phyloP scores from a whole-genome alignment of 371 early-diverging fungal species.

The Blastocladiella emersonii region DNA sequence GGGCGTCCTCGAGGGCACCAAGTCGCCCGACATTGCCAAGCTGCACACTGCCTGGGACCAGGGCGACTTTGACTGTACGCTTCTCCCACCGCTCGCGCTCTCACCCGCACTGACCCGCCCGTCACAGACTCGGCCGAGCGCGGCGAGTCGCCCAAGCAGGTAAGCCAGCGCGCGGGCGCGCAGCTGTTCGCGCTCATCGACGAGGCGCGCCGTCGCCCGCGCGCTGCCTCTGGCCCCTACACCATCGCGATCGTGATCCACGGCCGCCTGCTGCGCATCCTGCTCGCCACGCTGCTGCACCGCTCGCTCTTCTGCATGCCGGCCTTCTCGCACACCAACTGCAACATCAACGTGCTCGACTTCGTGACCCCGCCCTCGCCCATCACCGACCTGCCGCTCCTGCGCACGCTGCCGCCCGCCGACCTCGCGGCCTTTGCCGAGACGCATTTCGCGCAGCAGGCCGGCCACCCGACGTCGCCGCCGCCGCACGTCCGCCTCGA shows the following conservation, averaged over 20 bases:
- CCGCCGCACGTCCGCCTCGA: no score
- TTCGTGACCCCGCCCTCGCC: not conserved
- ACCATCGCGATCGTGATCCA: slow-evolving; percentile 12
- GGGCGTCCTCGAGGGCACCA: slow-evolving; percentile 26
- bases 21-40: slow-evolving; percentile 7
- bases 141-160: slow-evolving; percentile 1
- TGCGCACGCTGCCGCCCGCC: no score
- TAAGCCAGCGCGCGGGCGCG: not conserved
- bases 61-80: slow-evolving; percentile 17
- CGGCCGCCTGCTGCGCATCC: slow-evolving; percentile 27
- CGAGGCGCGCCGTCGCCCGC: no score
- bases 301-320: slow-evolving; percentile 18
- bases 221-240: no score
- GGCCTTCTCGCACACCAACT: slow-evolving; percentile 20
- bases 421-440: no score
- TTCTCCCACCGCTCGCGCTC: not conserved
- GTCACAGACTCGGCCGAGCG: not conserved
- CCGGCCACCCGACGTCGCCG: no score
- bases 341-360: slow-evolving; percentile 25
- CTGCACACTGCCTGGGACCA: slow-evolving; percentile 15
- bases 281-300: slow-evolving; percentile 23
- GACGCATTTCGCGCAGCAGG: no score
- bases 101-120: no score
- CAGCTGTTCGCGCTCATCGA: not conserved
- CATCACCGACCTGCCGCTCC: no score